Evolutionary conservation across 2,329 filamentous ascomycete genomes (phyloP).

Genomic region (Cladosporium colombiae): DNA sequence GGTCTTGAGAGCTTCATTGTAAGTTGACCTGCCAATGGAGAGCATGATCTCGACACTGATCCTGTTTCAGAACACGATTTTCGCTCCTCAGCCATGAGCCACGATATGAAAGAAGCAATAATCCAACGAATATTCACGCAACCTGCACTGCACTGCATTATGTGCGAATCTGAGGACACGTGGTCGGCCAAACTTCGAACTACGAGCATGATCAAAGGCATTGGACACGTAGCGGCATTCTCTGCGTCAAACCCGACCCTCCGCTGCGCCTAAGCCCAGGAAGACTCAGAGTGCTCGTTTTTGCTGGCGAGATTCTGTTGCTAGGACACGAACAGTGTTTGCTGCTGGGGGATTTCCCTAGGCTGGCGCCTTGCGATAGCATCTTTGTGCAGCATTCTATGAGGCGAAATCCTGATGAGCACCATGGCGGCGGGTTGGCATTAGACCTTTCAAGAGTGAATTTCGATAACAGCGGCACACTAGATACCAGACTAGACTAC

Average conservation of each 20-base stretch:
- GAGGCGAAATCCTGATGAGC: neutral
- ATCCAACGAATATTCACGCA: neutral
- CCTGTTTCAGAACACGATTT: neutral
- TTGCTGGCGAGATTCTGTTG: neutral
- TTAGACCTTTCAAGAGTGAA: neutral
- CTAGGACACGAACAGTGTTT: neutral
- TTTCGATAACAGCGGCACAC: neutral
- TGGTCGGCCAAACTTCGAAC: neutral
- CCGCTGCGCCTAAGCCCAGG: neutral
- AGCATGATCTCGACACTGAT: neutral
- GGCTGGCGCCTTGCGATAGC: neutral
- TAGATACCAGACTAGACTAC: neutral
- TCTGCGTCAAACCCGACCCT: neutral
- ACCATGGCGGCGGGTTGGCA: neutral
- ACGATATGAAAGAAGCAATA: neutral
- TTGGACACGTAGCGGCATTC: neutral
- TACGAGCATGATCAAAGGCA: neutral
- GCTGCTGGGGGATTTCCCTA: neutral
- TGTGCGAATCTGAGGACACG: neutral
- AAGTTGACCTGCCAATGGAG: conserved; percentile 12
- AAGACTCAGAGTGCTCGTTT: neutral
- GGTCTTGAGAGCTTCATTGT: conserved; percentile 76
- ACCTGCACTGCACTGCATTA: neutral
- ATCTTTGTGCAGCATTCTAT: neutral
- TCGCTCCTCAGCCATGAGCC: conserved; percentile 5